Evolutionary conservation across 1,284 basidiomycete genomes (phyloP).

Genomic region (Sphagnurus paluster): DNA sequence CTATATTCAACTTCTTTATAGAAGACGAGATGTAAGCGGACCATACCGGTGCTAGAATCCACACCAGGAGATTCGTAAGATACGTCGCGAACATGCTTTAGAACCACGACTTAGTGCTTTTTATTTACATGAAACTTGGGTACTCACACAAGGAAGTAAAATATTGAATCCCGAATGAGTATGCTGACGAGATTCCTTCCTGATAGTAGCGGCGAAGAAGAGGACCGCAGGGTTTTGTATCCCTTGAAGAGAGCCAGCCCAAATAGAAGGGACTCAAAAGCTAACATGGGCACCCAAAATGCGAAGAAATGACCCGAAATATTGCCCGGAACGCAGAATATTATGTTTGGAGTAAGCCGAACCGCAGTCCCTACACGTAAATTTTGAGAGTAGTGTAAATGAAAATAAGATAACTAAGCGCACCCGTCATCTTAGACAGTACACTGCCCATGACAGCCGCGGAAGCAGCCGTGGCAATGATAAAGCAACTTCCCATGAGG

Average conservation of each 20-base stretch:
- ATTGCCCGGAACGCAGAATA: conserved; percentile 42
- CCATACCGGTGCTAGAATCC: conserved; percentile 45
- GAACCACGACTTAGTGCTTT: background rate
- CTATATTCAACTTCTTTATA: too few species aligned
- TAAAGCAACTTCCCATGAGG: conserved; percentile 44
- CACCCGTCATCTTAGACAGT: conserved; percentile 40
- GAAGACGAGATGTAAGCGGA: too few species aligned
- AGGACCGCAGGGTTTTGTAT: conserved; percentile 38
- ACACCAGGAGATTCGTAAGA: conserved; percentile 51
- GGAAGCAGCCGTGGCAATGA: conserved; percentile 40
- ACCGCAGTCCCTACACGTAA: conserved; percentile 14
- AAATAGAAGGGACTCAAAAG: conserved; percentile 53
- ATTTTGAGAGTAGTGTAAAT: background rate
- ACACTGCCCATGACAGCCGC: conserved; percentile 48
- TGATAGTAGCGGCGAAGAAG: conserved; percentile 38
- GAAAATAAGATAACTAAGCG: conserved; percentile 13
- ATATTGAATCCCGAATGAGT: conserved; percentile 53
- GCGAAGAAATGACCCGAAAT: conserved; percentile 45
- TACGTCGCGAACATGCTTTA: conserved; percentile 56
- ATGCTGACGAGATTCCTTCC: conserved; percentile 47
- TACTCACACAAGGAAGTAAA: conserved; percentile 55
- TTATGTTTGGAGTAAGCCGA: conserved; percentile 21
- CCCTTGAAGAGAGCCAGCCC: conserved; percentile 48
- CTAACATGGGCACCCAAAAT: conserved; percentile 62
- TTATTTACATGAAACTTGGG: too few species aligned